Evolutionary conservation across 306 rosid species (phyloP).

Genomic region (Canavalia gladiata): DNA sequence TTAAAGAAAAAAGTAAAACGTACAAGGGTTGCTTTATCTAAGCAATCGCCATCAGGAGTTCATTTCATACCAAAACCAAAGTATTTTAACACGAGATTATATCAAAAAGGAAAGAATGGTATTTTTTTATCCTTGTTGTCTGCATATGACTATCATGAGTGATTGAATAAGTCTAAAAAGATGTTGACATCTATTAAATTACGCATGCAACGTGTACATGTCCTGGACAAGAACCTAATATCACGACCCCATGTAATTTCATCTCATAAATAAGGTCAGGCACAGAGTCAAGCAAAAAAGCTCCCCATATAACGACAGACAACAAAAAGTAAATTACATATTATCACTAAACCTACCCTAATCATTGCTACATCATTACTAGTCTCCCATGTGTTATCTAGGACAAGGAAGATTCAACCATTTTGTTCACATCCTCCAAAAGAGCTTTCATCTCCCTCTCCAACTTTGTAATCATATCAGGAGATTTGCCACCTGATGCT

Average conservation of each 20-base stretch:
- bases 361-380: constrained; percentile 43
- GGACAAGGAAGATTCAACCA: constrained; percentile 57
- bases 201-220: constrained; percentile 41
- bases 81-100: not conserved
- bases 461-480: constrained; percentile 56
- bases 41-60: not conserved
- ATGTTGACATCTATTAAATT: constrained; percentile 38
- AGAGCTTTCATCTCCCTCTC: constrained; percentile 65
- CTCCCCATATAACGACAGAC: constrained; percentile 15
- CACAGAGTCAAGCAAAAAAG: constrained; percentile 33
- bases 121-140: constrained; percentile 34
- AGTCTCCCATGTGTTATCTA: constrained; percentile 42
- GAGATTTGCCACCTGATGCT: constrained; percentile 52
- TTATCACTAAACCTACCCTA: constrained; percentile 51
- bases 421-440: constrained; percentile 68
- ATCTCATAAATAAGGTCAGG: constrained; percentile 30
- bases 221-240: constrained; percentile 29
- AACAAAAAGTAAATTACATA: constrained; percentile 41
- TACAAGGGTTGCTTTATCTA: not conserved
- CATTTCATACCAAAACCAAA: constrained; percentile 20
- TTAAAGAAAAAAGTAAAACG: not conserved
- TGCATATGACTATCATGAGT: constrained; percentile 36
- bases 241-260: constrained; percentile 20
- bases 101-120: not conserved
- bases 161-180: constrained; percentile 22